Conservation (phyloP, 176 grass and related monocot species). For the Hordeum marinum region DNA sequence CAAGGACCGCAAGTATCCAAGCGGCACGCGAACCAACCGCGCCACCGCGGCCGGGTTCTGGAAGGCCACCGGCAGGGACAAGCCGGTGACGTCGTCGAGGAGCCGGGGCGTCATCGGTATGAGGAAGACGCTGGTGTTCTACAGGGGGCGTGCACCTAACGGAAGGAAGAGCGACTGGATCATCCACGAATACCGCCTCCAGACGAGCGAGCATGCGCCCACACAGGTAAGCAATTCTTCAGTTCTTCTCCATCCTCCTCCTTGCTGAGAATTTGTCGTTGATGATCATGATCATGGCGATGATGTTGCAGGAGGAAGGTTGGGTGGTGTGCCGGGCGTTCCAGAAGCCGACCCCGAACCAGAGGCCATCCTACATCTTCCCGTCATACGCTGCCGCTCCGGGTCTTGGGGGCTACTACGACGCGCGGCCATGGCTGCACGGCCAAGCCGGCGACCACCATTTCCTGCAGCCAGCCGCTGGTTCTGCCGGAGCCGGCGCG, state of each 20-base stretch:
- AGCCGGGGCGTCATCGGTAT: constrained; percentile 50
- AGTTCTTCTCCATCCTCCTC: no score
- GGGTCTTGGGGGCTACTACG: neutral
- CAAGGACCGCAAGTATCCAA: constrained; percentile 79
- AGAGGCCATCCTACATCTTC: constrained; percentile 32
- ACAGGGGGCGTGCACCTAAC: constrained; percentile 62
- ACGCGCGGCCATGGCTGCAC: neutral
- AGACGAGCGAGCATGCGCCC: constrained; percentile 3
- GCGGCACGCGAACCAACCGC: constrained; percentile 71
- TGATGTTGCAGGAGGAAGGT: constrained; percentile 63
- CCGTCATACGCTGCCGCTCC: neutral
- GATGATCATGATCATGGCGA: neutral
- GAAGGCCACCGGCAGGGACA: constrained; percentile 92
- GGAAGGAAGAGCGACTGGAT: constrained; percentile 19
- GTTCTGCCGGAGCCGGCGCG: neutral
- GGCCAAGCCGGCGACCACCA: neutral
- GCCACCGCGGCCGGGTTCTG: constrained; percentile 79
- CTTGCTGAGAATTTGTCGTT: no score
- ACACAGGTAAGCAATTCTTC: neutral
- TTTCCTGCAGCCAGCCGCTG: neutral
- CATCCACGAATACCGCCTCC: neutral
- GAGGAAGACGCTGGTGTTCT: constrained; percentile 87
- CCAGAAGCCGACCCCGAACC: constrained; percentile 45
- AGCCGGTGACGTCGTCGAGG: constrained; percentile 48
- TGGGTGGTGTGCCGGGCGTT: constrained; percentile 97